phyloP scores from a whole-genome alignment of 192 early-diverging fungal genomes.

The Blastocladiella britannica region DNA sequence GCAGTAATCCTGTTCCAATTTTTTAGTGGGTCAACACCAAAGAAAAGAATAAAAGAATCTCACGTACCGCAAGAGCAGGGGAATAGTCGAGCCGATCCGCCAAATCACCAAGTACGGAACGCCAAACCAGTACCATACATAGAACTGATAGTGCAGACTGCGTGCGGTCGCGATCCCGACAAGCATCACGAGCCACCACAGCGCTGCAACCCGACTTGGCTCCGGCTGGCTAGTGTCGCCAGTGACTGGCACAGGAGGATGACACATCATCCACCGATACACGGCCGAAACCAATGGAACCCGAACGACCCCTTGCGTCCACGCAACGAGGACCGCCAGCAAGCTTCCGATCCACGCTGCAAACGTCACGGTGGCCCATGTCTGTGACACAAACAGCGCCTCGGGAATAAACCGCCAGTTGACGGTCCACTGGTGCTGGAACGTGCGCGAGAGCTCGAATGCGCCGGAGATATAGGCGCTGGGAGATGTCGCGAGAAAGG shows the following conservation, averaged over 20 bases:
- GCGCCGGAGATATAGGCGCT: conserved; percentile 46
- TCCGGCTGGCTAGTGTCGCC: background rate
- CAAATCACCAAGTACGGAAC: conserved; percentile 11
- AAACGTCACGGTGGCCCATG: conserved; percentile 38
- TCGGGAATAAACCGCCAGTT: conserved; percentile 77
- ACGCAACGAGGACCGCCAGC: conserved; percentile 25
- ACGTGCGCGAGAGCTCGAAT: conserved; percentile 74
- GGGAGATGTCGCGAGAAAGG: conserved; percentile 35
- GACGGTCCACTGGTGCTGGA: conserved; percentile 82
- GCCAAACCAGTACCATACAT: conserved; percentile 56
- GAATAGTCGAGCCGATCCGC: conserved; percentile 9
- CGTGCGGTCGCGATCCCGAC: conserved; percentile 74
- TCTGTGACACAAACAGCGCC: conserved; percentile 35
- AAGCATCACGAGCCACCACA: conserved; percentile 71
- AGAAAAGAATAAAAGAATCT: conserved; percentile 1
- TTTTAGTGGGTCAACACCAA: background rate
- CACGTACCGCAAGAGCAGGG: conserved; percentile 10
- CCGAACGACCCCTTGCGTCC: conserved; percentile 18
- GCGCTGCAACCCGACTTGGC: conserved; percentile 35
- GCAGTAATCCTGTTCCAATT: conserved; percentile 7
- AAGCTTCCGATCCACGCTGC: conserved; percentile 37
- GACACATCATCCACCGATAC: background rate
- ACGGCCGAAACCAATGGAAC: background rate
- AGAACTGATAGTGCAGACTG: conserved; percentile 91
- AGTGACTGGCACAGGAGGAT: conserved; percentile 1